These are phyloP conservation scores for Bruguiera sexangula DNA, from an alignment of 345 rosid genomes.

Conservation along the genomic window DNA sequence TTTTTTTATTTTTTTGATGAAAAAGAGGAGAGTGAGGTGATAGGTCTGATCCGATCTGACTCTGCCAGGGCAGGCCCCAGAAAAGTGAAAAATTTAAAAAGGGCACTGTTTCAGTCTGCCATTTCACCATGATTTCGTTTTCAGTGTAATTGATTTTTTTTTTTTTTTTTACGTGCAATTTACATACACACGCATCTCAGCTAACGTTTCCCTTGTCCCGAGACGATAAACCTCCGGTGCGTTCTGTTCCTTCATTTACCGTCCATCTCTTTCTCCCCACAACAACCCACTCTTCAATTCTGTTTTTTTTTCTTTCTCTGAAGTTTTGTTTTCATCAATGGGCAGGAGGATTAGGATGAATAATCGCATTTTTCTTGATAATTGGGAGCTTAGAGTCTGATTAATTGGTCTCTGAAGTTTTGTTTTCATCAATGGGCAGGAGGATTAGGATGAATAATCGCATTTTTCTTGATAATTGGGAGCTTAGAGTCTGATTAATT, in stretches of 20 bases:
- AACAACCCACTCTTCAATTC: not conserved
- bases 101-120: conserved; percentile 13
- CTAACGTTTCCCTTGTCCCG: conserved; percentile 23
- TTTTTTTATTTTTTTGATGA: not conserved
- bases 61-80: conserved; percentile 7
- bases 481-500: not conserved
- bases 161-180: not conserved
- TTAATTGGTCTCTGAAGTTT: not conserved
- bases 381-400: not conserved
- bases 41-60: conserved; percentile 14
- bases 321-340: not conserved
- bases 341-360: too few relatives aligned
- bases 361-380: not conserved
- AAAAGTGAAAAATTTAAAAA: not conserved
- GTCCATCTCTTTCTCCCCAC: not conserved
- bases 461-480: not conserved
- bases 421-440: not conserved
- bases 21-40: not conserved
- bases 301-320: not conserved
- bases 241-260: not conserved
- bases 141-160: conserved; percentile 35
- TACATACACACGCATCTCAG: not conserved
- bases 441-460: too few relatives aligned
- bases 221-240: conserved; percentile 27
- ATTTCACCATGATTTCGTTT: conserved; percentile 43